Evolutionary conservation across 2,329 filamentous ascomycete genomes (phyloP).

Genomic region (Stagonosporopsis cucurbitacearum): DNA sequence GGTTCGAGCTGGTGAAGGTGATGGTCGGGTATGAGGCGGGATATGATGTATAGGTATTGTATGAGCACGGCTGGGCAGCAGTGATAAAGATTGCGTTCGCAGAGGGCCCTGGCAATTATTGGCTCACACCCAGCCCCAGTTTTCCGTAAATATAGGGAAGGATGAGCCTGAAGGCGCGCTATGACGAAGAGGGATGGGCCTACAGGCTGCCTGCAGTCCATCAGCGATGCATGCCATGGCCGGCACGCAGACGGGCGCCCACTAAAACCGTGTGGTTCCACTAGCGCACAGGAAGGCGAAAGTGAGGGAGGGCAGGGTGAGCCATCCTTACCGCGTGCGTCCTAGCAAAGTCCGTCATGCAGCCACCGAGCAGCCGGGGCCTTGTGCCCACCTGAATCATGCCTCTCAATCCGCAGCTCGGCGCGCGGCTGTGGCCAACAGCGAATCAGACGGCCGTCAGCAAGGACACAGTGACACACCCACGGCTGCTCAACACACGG

Average conservation of each 20-base stretch:
- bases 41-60: conserved; percentile 49
- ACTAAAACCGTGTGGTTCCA: conserved; percentile 34
- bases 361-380: conserved; percentile 30
- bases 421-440: conserved; percentile 31
- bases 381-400: conserved; percentile 34
- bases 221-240: conserved; percentile 38
- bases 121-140: conserved; percentile 36
- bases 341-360: conserved; percentile 29
- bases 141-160: conserved; percentile 49
- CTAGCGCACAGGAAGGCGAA: conserved; percentile 36
- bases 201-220: conserved; percentile 41
- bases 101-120: conserved; percentile 33
- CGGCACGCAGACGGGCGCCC: conserved; percentile 33
- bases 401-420: conserved; percentile 29
- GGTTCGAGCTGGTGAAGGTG: conserved; percentile 21
- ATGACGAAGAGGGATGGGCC: conserved; percentile 48
- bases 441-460: conserved; percentile 30
- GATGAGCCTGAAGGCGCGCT: conserved; percentile 43
- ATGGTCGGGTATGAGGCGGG: conserved; percentile 39
- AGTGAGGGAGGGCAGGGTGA: conserved; percentile 29
- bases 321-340: conserved; percentile 22
- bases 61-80: conserved; percentile 45
- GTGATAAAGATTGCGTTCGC: conserved; percentile 39
- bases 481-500: conserved; percentile 24
- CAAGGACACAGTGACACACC: conserved; percentile 33